Conservation (phyloP, 306 rosid genomes). For the Castanea crenata region DNA sequence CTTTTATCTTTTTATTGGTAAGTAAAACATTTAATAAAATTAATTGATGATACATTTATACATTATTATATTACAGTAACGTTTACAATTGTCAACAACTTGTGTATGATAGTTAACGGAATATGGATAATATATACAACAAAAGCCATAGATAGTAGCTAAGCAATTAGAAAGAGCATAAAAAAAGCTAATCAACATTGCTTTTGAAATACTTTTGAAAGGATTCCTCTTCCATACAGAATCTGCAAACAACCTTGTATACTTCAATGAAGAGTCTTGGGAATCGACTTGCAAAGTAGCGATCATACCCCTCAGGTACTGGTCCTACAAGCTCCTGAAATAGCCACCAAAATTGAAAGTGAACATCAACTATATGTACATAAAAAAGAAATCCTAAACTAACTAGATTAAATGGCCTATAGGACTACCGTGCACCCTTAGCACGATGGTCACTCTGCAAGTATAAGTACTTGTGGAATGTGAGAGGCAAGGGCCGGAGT, state of each 20-base stretch:
- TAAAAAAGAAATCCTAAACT: neutral
- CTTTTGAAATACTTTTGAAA: slow-evolving; percentile 32
- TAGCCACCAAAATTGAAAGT: neutral
- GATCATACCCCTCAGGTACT: slow-evolving; percentile 40
- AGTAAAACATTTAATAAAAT: neutral
- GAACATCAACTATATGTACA: neutral
- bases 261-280: slow-evolving; percentile 47
- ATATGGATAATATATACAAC: neutral
- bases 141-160: neutral
- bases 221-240: slow-evolving; percentile 38
- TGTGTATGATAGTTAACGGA: neutral
- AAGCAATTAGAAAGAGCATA: neutral
- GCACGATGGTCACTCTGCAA: no score
- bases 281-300: slow-evolving; percentile 45
- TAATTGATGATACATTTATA: neutral
- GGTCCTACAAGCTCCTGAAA: slow-evolving; percentile 46
- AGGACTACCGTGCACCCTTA: no score
- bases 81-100: neutral
- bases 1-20: no score
- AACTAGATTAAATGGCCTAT: neutral
- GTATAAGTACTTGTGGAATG: no score
- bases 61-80: neutral
- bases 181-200: slow-evolving; percentile 12
- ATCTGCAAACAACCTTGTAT: slow-evolving; percentile 28
- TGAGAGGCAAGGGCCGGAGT: no score